phyloP scores from a whole-genome alignment of 2,329 filamentous ascomycete species.

The Fusarium udum region DNA sequence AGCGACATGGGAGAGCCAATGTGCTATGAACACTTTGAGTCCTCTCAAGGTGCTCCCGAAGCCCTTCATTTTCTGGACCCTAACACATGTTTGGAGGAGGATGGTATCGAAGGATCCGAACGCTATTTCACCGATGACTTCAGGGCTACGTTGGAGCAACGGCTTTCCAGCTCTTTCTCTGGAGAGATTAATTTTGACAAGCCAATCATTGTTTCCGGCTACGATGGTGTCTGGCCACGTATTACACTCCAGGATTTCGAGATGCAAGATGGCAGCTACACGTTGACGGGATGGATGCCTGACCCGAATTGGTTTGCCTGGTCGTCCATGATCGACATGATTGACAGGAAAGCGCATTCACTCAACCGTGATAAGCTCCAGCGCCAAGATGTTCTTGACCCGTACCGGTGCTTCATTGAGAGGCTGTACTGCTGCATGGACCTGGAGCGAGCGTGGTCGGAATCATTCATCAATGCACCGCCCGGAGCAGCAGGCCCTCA shows the following conservation, averaged over 20 bases:
- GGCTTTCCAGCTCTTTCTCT: not conserved
- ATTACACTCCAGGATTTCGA: slow-evolving; percentile 50
- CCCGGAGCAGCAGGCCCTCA: slow-evolving; percentile 43
- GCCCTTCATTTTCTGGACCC: slow-evolving; percentile 53
- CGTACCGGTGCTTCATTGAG: slow-evolving; percentile 37
- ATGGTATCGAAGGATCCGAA: slow-evolving; percentile 19
- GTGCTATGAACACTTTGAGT: slow-evolving; percentile 34
- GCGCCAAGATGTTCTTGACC: not conserved
- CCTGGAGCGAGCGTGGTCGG: slow-evolving; percentile 56
- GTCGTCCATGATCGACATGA: slow-evolving; percentile 42
- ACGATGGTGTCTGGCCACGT: slow-evolving; percentile 47
- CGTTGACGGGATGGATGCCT: slow-evolving; percentile 57
- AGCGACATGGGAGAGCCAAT: slow-evolving; percentile 19
- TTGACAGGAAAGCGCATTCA: slow-evolving; percentile 42
- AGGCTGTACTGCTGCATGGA: slow-evolving; percentile 53
- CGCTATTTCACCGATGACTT: slow-evolving; percentile 9
- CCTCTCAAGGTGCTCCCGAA: slow-evolving; percentile 25
- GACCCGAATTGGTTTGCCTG: slow-evolving; percentile 49
- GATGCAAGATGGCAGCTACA: slow-evolving; percentile 51
- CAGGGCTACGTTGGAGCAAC: slow-evolving; percentile 13
- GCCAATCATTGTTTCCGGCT: slow-evolving; percentile 38
- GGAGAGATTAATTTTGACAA: slow-evolving; percentile 31
- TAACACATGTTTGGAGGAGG: slow-evolving; percentile 52
- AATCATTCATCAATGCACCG: slow-evolving; percentile 39
- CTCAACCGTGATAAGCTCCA: slow-evolving; percentile 23